Evolutionary conservation across 352 stramenopile genomes (phyloP), one percentile per base, ranked within the genome.

Genomic region (Phytophthora idaei): DNA sequence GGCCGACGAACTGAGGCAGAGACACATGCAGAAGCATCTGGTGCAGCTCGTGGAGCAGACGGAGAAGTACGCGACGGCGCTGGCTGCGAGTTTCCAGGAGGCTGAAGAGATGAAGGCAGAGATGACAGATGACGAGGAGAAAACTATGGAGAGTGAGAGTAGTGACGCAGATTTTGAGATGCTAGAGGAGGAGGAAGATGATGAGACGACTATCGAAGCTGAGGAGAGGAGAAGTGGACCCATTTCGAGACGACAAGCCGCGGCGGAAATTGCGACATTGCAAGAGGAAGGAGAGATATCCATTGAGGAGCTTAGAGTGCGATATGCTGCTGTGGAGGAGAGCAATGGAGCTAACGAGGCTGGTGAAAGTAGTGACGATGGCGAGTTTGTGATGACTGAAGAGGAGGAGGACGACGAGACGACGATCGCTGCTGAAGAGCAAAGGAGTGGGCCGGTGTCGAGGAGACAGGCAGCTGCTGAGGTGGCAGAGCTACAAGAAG

Each of bases 21-120:
- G 80, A 45, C 91, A 97, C 34, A 99, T 99, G 97, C 97, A 99
- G 75, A 87, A 88, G 21, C 95, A 99, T 50, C 76, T 99, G 42
- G 88, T 95, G 32, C 95, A 94, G 48, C 78, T 99, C 1, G 90
- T 99, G 7, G 70, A 85, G 45, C 96, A 99, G 85, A 99, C 98
- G 29, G 97, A 99, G 75, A 86, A 89, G 54, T 99, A 99, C 71
- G 93, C 96, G 10, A 84, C 85, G 5, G 85, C 88, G 2, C 62
- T 99, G 7, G 86, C 89, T 1, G 60, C 71, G 6, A 89, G 79
- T 25, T 93, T 97, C 57, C 70, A 73, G 49, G 69, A 67, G 28
- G 47, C 37, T 1, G n/a, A 50, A 17, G 14, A 41, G 9, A 12
- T 48, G 14, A 17, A 68, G 8, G 36, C 53, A 11, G 36, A 56